Conservation (phyloP, 2,329 filamentous ascomycete species). For the Monilinia polystroma region DNA sequence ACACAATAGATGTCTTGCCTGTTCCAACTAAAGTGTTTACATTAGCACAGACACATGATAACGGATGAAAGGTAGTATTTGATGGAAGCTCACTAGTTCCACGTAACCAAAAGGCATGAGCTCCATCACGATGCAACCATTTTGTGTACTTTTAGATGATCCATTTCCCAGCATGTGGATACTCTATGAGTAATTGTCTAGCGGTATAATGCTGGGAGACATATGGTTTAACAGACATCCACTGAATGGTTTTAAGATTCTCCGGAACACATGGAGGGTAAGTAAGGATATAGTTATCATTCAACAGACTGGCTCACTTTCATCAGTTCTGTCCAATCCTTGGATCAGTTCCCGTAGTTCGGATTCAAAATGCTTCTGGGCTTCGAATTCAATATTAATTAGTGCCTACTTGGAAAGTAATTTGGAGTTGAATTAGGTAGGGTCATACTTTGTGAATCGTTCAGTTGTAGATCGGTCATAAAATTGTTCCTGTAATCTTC, state of each 20-base stretch:
- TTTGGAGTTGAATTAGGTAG: neutral
- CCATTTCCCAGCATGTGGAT: constrained; percentile 3
- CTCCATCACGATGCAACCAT: neutral
- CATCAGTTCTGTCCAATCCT: neutral
- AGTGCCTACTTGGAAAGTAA: neutral
- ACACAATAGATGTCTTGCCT: neutral
- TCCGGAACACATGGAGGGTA: neutral
- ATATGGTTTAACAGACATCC: neutral
- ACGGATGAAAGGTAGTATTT: neutral
- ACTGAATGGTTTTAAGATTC: neutral
- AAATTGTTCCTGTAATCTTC: neutral
- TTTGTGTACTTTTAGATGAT: neutral
- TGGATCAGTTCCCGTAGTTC: neutral
- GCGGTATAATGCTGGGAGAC: constrained; percentile 8
- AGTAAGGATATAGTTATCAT: neutral
- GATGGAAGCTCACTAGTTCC: neutral
- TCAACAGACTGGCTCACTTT: neutral
- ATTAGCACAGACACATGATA: neutral
- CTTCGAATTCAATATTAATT: neutral
- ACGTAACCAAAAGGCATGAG: neutral
- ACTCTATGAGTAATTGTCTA: constrained; percentile 5
- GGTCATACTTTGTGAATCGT: neutral
- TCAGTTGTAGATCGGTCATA: neutral
- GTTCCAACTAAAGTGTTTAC: neutral
- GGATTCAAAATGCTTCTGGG: neutral